phyloP scores from a whole-genome alignment of 306 rosid genomes.

The Sesbania bispinosa region DNA sequence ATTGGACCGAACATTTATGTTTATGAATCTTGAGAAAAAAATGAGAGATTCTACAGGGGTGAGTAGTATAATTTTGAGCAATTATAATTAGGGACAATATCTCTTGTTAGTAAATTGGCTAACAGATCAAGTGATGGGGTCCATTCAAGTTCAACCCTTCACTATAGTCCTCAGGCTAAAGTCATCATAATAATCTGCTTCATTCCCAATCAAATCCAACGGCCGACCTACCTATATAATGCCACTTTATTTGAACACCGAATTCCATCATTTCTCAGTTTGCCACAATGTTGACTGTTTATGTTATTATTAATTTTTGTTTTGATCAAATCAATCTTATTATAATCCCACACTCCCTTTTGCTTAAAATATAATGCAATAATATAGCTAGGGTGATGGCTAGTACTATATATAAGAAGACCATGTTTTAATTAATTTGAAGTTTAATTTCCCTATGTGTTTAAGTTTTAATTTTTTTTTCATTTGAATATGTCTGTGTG shows the following conservation, averaged over 20 bases:
- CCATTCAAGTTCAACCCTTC: no score
- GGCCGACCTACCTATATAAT: slow-evolving; percentile 30
- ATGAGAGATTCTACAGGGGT: slow-evolving; percentile 28
- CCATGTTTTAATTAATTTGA: neutral
- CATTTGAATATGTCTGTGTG: neutral
- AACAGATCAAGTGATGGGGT: slow-evolving; percentile 51
- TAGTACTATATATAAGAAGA: neutral
- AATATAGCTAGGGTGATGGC: neutral
- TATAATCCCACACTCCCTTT: neutral
- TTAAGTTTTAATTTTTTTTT: neutral
- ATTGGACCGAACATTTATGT: slow-evolving; percentile 37
- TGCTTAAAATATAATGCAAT: neutral
- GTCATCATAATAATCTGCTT: slow-evolving; percentile 4
- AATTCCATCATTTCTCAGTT: neutral
- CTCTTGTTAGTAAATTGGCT: slow-evolving; percentile 53
- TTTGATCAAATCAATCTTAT: neutral
- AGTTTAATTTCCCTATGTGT: neutral
- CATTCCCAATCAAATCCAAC: neutral
- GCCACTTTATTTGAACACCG: slow-evolving; percentile 4
- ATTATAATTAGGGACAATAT: slow-evolving; percentile 34
- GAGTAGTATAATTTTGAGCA: slow-evolving; percentile 20
- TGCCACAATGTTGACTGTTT: neutral
- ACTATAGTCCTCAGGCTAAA: neutral
- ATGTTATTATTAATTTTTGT: neutral
- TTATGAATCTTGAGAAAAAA: slow-evolving; percentile 24